Conservation (phyloP, 176 grass and related monocot genomes). For the Pontederia paniculata region DNA sequence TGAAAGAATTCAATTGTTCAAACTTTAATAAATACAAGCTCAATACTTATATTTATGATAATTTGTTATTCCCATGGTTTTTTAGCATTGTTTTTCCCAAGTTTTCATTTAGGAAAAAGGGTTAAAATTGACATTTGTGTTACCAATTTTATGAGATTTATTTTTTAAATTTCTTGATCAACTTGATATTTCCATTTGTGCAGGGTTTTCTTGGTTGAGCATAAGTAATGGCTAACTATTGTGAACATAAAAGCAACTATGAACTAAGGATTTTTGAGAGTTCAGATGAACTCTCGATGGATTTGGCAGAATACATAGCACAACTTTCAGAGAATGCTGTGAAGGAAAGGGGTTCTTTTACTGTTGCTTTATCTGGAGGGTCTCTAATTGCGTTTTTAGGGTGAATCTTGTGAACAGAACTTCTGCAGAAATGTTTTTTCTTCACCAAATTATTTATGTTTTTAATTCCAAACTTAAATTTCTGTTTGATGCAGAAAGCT, state of each 20-base stretch:
- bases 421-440: background rate
- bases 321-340: slow-evolving; percentile 91
- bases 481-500: slow-evolving; percentile 56
- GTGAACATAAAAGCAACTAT: slow-evolving; percentile 45
- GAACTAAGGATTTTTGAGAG: slow-evolving; percentile 82
- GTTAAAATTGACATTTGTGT: too few species aligned
- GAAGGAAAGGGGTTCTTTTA: slow-evolving; percentile 89
- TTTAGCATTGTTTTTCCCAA: too few species aligned
- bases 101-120: too few species aligned
- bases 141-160: too few species aligned
- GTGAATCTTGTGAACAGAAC: slow-evolving; percentile 27
- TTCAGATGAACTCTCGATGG: slow-evolving; percentile 62
- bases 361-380: slow-evolving; percentile 74
- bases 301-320: slow-evolving; percentile 83
- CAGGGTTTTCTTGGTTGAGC: too few species aligned
- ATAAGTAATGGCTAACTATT: slow-evolving; percentile 26
- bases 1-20: too few species aligned
- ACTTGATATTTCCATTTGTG: too few species aligned
- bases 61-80: too few species aligned
- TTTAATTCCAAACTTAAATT: background rate
- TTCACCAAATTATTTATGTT: background rate
- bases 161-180: too few species aligned
- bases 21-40: too few species aligned
- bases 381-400: slow-evolving; percentile 57
- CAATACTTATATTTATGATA: too few species aligned